A percentile compares a stretch with the other conserved stretches of the same genome.
These are phyloP conservation scores for Aspergillus arachidicola DNA, from an alignment of 2,329 filamentous ascomycete genomes.

Conservation along the genomic window DNA sequence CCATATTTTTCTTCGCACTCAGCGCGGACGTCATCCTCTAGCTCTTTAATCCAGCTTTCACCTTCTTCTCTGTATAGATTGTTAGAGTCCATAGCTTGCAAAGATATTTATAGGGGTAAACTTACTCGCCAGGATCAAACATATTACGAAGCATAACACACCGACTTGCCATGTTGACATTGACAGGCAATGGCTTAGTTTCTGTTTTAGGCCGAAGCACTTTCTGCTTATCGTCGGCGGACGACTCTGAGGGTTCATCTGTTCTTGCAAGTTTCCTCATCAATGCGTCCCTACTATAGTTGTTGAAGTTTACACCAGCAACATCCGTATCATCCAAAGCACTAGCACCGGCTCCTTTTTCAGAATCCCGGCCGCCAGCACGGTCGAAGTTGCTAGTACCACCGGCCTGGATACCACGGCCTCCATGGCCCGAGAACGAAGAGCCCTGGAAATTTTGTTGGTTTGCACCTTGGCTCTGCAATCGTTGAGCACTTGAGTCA, in stretches of 20 bases:
- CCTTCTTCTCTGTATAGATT: conserved; percentile 70
- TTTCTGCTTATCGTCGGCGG: conserved; percentile 68
- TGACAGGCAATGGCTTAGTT: conserved; percentile 75
- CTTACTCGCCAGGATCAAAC: conserved; percentile 90
- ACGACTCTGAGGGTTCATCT: conserved; percentile 70
- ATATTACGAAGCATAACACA: conserved; percentile 95
- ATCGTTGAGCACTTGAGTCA: conserved; percentile 92
- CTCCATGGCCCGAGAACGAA: conserved; percentile 85
- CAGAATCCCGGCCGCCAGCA: conserved; percentile 82
- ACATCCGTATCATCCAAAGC: conserved; percentile 97
- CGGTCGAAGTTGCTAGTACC: conserved; percentile 80
- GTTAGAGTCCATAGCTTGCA: conserved; percentile 35
- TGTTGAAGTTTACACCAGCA: conserved; percentile 98
- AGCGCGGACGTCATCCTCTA: conserved; percentile 88
- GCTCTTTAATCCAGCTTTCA: conserved; percentile 85
- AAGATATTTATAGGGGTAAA: conserved; percentile 26
- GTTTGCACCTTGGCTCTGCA: conserved; percentile 72
- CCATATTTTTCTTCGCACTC: conserved; percentile 97
- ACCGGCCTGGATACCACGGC: conserved; percentile 80
- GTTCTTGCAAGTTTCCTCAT: conserved; percentile 98
- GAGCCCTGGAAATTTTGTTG: conserved; percentile 80
- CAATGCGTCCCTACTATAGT: conserved; percentile 96
- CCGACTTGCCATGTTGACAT: conserved; percentile 87
- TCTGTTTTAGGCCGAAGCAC: conserved; percentile 78
- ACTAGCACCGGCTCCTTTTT: conserved; percentile 86